Percentiles rank a stretch among this genome's conserved stretches.
phyloP scores from a whole-genome alignment of 2,329 filamentous ascomycete species.

The Alternaria viburni region DNA sequence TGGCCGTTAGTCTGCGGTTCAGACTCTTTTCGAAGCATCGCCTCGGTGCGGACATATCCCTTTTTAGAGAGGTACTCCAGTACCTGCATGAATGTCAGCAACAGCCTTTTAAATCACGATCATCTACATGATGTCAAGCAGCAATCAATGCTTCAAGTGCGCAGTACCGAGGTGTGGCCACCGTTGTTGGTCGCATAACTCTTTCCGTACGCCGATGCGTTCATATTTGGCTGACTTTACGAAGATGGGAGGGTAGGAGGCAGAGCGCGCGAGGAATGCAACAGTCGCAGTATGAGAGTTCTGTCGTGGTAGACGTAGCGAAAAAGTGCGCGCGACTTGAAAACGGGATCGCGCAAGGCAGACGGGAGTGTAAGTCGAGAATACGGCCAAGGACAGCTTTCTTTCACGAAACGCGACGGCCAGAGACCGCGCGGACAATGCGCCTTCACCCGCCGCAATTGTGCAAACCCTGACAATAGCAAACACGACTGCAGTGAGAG shows the following conservation, averaged over 20 bases:
- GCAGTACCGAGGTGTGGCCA: neutral
- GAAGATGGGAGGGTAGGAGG: neutral
- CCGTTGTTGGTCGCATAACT: neutral
- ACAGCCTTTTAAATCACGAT: neutral
- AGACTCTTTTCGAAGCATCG: conserved; percentile 89
- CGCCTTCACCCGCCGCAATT: neutral
- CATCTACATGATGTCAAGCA: neutral
- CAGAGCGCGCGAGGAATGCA: neutral
- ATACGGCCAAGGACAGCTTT: neutral
- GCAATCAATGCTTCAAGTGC: neutral
- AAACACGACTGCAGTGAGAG: neutral
- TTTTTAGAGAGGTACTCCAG: conserved; percentile 97
- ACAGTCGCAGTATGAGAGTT: neutral
- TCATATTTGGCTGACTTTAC: neutral
- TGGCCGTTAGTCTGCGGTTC: conserved; percentile 82
- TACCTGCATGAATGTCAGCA: conserved; percentile 59
- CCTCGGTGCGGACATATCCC: conserved; percentile 90
- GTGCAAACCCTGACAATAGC: neutral
- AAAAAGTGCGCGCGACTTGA: neutral
- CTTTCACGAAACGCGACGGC: neutral
- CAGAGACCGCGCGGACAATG: neutral
- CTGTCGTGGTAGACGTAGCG: neutral
- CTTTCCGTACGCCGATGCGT: neutral
- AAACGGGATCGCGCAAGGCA: neutral
- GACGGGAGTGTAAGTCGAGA: neutral